Evolutionary conservation across 805 yeast genomes (phyloP), one percentile per base, ranked within the genome.

Genomic region (Jamesozyma gamospora): DNA sequence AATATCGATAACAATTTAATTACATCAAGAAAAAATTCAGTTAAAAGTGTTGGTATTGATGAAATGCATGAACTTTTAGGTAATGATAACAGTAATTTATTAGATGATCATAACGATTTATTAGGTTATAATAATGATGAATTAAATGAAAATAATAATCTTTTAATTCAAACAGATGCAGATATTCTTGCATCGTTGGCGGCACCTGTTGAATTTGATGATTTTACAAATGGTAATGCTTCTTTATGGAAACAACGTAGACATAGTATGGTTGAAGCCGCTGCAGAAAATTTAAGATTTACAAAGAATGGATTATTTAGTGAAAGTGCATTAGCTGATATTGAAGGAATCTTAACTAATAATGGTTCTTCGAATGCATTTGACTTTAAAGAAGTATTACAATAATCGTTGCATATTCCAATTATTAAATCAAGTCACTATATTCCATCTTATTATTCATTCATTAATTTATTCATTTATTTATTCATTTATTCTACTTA

Each of bases 261-360:
- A 49, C 79, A 80, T 36, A 77, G 84, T 42, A 70, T 76, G 39
- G 81, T 69, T 2, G 92, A 82, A 50, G 88, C 92, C 4, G 80
- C 79, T 8, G 73, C 77, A 9, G 90, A 82, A 55, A 88, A 88
- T 10, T 65, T 77, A 49, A 66, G 90, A 46, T 77, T 80, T 15
- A 83, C 94, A 0, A 81, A 75, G 51, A 74, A 76, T 45, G 94
- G 94, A 4, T 62, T 83, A 41, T 82, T 82, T 56, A 79, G 82
- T 53, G 92, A 82, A 56, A 75, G 74, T 43, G 78, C 85, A 3
- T 58, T 83, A 51, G 77, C 77, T 9, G 84, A 79, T 51, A 84
- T 83, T 31, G 92, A 83, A 52, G 84, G 82, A 40, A 65, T 58
- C 35, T 47, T 61, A 14, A 55, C 52, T 15, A 55, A 52, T 15